Conservation (phyloP, 1,139 yeast species). For the Arxiozyma telluris region DNA sequence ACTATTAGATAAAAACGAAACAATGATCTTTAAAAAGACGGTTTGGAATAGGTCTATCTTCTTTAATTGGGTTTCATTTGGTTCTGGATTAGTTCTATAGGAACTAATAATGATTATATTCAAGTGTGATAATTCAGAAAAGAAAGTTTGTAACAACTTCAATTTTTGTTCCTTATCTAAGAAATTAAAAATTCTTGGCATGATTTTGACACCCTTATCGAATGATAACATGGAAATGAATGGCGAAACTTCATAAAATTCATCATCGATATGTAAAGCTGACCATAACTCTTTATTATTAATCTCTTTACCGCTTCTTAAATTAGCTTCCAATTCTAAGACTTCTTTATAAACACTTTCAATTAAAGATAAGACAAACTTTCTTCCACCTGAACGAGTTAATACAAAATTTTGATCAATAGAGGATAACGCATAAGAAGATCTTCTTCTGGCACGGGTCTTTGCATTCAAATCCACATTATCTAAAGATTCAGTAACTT, state of each 20-base stretch:
- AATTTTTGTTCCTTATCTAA: constrained; percentile 69
- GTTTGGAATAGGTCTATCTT: constrained; percentile 73
- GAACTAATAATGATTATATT: constrained; percentile 74
- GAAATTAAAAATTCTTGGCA: constrained; percentile 83
- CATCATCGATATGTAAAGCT: constrained; percentile 57
- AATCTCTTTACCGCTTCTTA: constrained; percentile 54
- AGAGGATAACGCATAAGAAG: constrained; percentile 30
- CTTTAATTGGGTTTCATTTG: constrained; percentile 44
- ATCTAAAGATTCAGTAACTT: constrained; percentile 33
- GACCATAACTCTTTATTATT: constrained; percentile 65
- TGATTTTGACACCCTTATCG: constrained; percentile 80
- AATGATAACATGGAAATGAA: constrained; percentile 77
- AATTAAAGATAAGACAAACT: constrained; percentile 38
- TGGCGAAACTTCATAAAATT: constrained; percentile 56
- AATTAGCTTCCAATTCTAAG: constrained; percentile 72
- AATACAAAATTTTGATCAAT: constrained; percentile 28
- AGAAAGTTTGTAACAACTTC: constrained; percentile 68
- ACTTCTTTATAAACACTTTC: constrained; percentile 76
- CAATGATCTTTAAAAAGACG: constrained; percentile 77
- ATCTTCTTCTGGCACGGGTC: constrained; percentile 30
- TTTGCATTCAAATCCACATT: constrained; percentile 26
- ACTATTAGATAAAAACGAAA: constrained; percentile 69
- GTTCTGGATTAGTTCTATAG: constrained; percentile 53
- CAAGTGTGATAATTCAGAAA: constrained; percentile 74
- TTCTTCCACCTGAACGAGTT: constrained; percentile 34